A percentile compares a stretch with the other conserved stretches of the same genome.
These are phyloP conservation scores for Naganishia sp. DNA, from an alignment of 1,284 basidiomycete species.

Conservation along the genomic window DNA sequence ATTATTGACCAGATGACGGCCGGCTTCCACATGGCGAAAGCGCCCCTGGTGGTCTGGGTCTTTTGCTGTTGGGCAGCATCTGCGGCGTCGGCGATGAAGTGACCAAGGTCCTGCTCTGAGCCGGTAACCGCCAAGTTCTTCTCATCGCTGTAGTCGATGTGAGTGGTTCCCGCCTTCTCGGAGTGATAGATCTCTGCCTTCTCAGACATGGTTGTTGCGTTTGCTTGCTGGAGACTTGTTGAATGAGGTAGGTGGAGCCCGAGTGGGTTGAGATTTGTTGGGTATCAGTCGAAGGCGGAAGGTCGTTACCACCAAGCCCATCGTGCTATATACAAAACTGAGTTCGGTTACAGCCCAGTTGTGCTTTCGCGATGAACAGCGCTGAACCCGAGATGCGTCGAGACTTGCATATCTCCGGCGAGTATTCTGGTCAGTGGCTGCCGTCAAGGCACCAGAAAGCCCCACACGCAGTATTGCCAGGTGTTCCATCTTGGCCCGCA, in stretches of 20 bases:
- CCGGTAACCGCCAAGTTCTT: constrained; percentile 11
- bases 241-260: background rate
- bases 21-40: constrained; percentile 35
- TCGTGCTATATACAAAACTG: too few species aligned
- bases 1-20: constrained; percentile 38
- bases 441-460: constrained; percentile 4
- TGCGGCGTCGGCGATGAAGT: constrained; percentile 35
- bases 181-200: constrained; percentile 13
- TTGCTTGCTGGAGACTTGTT: background rate
- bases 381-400: background rate
- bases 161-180: constrained; percentile 10
- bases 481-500: constrained; percentile 10
- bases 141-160: constrained; percentile 19
- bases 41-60: constrained; percentile 34
- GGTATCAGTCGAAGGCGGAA: too few species aligned
- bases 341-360: too few species aligned
- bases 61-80: constrained; percentile 34
- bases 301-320: too few species aligned
- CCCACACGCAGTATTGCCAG: background rate
- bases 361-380: too few species aligned
- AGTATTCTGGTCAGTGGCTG: background rate
- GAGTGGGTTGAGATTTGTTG: too few species aligned
- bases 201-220: constrained; percentile 3
- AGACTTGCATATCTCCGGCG: background rate
- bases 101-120: constrained; percentile 29